A percentile compares a stretch with the other conserved stretches of the same genome.
Evolutionary conservation across 441 rosid genomes (phyloP).

Genomic region (Corymbia calophylla): DNA sequence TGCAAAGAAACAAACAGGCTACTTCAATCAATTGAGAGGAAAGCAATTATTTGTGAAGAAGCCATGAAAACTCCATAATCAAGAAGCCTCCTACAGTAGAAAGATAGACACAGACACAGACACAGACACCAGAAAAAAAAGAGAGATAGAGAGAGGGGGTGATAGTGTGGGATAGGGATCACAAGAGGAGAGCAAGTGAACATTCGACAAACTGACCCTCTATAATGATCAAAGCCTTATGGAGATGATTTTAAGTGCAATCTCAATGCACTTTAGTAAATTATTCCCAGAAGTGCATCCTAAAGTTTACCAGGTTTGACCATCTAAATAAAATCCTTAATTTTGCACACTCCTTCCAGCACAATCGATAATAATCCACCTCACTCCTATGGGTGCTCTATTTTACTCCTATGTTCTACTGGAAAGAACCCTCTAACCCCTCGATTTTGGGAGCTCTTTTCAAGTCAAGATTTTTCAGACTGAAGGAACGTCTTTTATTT

Average conservation of each 20-base stretch:
- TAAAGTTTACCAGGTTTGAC: not conserved
- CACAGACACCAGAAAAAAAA: not conserved
- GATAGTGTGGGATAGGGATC: not conserved
- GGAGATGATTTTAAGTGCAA: not conserved
- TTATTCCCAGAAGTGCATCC: not conserved
- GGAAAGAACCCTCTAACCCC: not conserved
- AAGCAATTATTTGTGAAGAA: not conserved
- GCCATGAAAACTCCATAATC: not conserved
- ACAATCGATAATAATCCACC: not conserved
- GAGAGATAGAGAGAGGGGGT: not conserved
- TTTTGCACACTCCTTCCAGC: not conserved
- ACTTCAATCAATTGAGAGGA: not conserved
- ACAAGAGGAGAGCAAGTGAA: not conserved
- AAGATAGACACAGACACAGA: not conserved
- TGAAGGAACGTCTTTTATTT: not conserved
- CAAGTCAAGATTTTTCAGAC: not conserved
- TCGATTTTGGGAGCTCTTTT: not conserved
- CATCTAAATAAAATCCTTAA: not conserved
- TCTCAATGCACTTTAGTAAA: not conserved
- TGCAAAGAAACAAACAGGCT: not conserved
- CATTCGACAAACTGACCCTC: not conserved
- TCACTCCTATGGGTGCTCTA: not conserved
- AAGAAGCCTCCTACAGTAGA: not conserved
- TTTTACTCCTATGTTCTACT: fast-evolving
- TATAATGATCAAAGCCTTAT: not conserved